Conservation (phyloP, 805 yeast genomes). For the Cyberlindnera japonica region DNA sequence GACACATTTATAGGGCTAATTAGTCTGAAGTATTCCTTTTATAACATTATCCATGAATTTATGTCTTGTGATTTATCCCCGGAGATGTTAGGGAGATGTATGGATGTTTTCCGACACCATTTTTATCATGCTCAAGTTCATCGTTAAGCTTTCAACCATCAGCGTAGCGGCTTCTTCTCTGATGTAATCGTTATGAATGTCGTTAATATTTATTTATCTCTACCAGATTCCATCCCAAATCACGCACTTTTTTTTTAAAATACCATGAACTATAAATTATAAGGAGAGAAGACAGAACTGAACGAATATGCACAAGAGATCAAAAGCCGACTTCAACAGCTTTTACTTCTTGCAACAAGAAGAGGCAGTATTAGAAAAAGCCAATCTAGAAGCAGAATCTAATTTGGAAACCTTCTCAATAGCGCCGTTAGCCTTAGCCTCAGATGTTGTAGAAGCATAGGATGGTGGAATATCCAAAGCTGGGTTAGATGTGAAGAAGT, state of each 20-base stretch:
- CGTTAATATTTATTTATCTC: too few species aligned
- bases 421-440: constrained; percentile 33
- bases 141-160: too few species aligned
- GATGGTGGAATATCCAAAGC: constrained; percentile 72
- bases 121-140: too few species aligned
- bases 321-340: neutral
- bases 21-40: too few species aligned
- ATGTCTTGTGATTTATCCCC: too few species aligned
- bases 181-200: too few species aligned
- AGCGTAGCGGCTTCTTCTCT: too few species aligned
- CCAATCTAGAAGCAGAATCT: constrained; percentile 50
- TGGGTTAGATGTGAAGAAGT: constrained; percentile 76
- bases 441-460: constrained; percentile 44
- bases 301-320: neutral
- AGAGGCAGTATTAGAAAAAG: constrained; percentile 33
- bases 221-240: neutral
- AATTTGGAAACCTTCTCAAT: constrained; percentile 39
- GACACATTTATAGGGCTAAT: too few species aligned
- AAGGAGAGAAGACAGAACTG: neutral
- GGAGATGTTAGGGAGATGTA: too few species aligned
- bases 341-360: constrained; percentile 26
- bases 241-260: neutral
- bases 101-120: too few species aligned
- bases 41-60: too few species aligned
- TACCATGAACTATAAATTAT: too few species aligned